Evolutionary conservation across 2,329 filamentous ascomycete genomes (phyloP), one percentile per base, ranked within the genome.

Genomic region (Ceratocystis harringtonii): DNA sequence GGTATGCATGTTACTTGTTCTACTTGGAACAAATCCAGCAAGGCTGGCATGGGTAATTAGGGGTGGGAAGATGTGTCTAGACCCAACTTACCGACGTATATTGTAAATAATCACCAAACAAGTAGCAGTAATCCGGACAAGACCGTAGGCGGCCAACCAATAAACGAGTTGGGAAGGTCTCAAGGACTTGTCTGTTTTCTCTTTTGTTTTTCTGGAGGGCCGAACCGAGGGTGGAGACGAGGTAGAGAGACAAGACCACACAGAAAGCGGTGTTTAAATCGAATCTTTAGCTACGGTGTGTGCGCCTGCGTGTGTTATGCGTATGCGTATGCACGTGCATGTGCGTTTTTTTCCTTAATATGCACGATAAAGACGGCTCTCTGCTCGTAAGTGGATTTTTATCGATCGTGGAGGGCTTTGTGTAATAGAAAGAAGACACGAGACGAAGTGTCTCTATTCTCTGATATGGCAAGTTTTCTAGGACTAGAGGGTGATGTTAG

Each of bases 371-470:
- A 52, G 48, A 52, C 6, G 22, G 48, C 48, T 41, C 36, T 15
- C 48, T 25, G 19, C 19, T 52, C 48, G 48, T 28, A 15, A 25
- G 10, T 52, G 19, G 48, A 52, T 28, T 25, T 41, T 52, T 52
- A 52, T 52, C 48, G 48, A 52, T 28, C 22, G 48, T 15, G 15
- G 19, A 52, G 36, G 15, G 19, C 6, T 52, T 52, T 52, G 48
- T 52, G 48, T 52, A 52, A 52, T 52, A 10, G 48, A 52, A 52
- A 52, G 48, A 52, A 52, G 48, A 52, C 48, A 52, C 48, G 48
- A 28, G 48, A 52, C 48, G 22, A 28, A 52, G 22, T 52, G 22
- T 41, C 36, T 41, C 36, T 41, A 41, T 41, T 12, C 36, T 41
- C 1, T 12, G 36, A 41, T 41, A 15, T 41, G 36, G 36, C 10